These are phyloP conservation scores for Neoscytalidium dimidiatum DNA, from an alignment of 2,329 filamentous ascomycete species.

Conservation along the genomic window DNA sequence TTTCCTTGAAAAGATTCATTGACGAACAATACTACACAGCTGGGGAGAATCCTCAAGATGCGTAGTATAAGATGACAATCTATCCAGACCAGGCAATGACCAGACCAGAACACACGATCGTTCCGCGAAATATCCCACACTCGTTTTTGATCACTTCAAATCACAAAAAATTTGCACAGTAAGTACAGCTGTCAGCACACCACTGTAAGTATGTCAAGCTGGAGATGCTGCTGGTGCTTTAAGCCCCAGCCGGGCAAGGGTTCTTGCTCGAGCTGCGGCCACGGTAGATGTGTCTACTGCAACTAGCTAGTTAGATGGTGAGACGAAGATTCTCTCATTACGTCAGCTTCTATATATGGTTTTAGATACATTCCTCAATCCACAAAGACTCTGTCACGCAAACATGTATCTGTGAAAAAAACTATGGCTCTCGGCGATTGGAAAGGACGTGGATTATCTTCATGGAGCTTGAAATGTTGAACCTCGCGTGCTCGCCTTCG, in stretches of 20 bases:
- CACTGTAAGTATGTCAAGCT: not conserved
- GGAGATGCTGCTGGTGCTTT: slow-evolving; percentile 8
- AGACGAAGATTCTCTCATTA: no score
- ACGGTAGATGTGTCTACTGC: not conserved
- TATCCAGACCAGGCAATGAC: not conserved
- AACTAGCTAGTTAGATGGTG: not conserved
- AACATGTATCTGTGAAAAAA: not conserved
- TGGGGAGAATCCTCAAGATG: no score
- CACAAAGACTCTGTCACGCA: no score
- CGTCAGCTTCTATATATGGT: no score
- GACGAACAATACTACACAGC: no score
- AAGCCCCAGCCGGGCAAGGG: not conserved
- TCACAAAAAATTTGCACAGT: not conserved
- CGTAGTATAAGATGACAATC: not conserved
- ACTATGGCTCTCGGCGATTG: no score
- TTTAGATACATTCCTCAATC: no score
- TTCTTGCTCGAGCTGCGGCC: not conserved
- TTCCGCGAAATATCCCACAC: no score
- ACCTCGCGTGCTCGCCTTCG: not conserved
- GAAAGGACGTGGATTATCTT: not conserved
- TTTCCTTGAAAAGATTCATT: no score
- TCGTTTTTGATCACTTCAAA: not conserved
- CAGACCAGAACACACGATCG: not conserved
- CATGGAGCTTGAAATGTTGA: not conserved
- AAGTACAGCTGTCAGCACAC: not conserved